Percentiles rank a stretch among this genome's conserved stretches.
These are phyloP conservation scores for Liriodendron chinense DNA, from an alignment of 164 flowering plant species.

Conservation along the genomic window DNA sequence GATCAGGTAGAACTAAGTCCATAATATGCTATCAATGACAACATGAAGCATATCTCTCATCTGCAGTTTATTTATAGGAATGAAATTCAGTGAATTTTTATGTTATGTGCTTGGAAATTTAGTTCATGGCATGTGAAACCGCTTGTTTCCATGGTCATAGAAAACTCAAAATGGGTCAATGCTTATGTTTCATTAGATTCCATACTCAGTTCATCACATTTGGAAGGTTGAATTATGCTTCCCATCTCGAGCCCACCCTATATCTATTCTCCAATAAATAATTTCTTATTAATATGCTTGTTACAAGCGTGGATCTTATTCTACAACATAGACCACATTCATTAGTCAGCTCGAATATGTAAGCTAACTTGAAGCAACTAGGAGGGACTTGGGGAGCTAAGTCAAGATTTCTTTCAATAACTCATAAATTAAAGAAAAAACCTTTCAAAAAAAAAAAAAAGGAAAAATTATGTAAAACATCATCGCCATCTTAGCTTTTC, in stretches of 20 bases:
- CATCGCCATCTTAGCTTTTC: too few relatives aligned
- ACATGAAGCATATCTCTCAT: not conserved
- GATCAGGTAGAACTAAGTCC: constrained; percentile 53
- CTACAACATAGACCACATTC: too few relatives aligned
- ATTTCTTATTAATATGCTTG: too few relatives aligned
- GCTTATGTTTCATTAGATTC: not conserved
- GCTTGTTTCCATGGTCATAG: not conserved
- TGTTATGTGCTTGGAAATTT: not conserved
- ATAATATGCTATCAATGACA: not conserved
- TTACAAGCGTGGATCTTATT: too few relatives aligned
- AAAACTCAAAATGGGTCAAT: not conserved
- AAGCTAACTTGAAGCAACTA: too few relatives aligned
- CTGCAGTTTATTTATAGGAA: not conserved
- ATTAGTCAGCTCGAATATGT: too few relatives aligned
- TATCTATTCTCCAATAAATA: not conserved
- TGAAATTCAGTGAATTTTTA: not conserved
- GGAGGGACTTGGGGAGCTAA: too few relatives aligned
- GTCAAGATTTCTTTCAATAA: too few relatives aligned
- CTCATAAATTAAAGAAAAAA: too few relatives aligned
- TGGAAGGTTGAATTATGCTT: not conserved
- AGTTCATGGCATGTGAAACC: not conserved
- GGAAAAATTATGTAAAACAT: too few relatives aligned
- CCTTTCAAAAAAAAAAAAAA: too few relatives aligned
- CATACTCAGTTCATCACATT: too few relatives aligned
- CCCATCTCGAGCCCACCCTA: not conserved